Evolutionary conservation across 345 rosid species (phyloP).

Genomic region (Eucalyptus pauciflora): DNA sequence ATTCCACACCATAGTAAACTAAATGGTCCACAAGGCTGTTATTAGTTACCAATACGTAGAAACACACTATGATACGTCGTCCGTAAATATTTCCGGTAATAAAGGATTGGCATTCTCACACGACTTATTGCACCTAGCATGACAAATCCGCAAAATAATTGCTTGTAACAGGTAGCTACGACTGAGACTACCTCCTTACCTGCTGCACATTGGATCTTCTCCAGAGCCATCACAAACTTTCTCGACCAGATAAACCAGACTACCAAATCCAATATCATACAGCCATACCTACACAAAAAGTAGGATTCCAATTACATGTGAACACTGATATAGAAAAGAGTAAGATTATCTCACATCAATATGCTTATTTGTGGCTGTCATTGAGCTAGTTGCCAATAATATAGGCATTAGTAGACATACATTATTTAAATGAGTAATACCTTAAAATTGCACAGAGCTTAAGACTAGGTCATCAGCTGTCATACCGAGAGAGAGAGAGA

Average conservation of each 20-base stretch:
- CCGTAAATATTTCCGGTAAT: no score
- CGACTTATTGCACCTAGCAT: no score
- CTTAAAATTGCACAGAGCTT: no score
- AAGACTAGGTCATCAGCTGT: not conserved
- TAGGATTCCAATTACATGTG: not conserved
- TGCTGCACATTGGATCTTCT: conserved; percentile 76
- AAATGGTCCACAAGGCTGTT: conserved; percentile 65
- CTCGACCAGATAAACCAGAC: conserved; percentile 43
- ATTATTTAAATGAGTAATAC: no score
- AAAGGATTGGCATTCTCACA: not conserved
- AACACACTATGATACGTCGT: not conserved
- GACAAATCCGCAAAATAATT: not conserved
- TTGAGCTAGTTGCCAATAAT: no score
- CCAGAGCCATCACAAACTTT: conserved; percentile 72
- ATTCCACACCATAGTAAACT: conserved; percentile 38
- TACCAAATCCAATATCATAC: conserved; percentile 33
- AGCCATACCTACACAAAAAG: conserved; percentile 46
- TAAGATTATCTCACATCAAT: not conserved
- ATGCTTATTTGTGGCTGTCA: no score
- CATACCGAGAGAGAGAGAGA: no score
- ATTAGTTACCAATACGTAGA: conserved; percentile 55
- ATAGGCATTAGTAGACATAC: no score
- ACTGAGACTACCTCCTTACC: conserved; percentile 16
- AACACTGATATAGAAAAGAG: not conserved
- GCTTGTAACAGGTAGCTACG: not conserved